Percentiles rank a stretch among this genome's conserved stretches.
These are phyloP conservation scores for Eimeria tenella DNA, from an alignment of 169 alveolate species.

Conservation along the genomic window DNA sequence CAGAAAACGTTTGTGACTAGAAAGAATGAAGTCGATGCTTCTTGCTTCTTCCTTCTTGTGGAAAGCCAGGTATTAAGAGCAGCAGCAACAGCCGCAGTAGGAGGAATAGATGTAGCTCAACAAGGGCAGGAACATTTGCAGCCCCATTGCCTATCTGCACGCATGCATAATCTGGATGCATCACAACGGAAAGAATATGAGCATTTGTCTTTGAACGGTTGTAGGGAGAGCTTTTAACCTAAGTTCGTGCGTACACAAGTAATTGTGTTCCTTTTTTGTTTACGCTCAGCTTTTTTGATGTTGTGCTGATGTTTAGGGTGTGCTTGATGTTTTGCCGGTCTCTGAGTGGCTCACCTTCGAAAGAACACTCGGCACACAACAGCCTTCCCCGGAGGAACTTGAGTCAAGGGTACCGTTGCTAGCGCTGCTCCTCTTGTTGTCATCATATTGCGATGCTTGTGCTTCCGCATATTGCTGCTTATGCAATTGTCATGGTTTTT, in stretches of 20 bases:
- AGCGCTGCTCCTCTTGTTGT: background rate
- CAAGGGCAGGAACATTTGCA: background rate
- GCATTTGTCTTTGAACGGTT: too few relatives aligned
- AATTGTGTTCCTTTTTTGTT: background rate
- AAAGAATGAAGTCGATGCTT: slow-evolving; percentile 38
- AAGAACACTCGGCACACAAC: slow-evolving; percentile 18
- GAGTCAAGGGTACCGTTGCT: background rate
- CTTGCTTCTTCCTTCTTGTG: slow-evolving; percentile 72
- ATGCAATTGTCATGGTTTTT: background rate
- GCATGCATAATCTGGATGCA: background rate
- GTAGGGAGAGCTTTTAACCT: background rate
- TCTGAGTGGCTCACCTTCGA: slow-evolving; percentile 63
- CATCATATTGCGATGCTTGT: background rate
- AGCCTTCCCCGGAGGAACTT: slow-evolving; percentile 20
- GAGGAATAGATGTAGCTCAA: background rate
- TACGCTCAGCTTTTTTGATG: background rate
- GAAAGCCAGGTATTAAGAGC: slow-evolving; percentile 40
- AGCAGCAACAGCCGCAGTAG: slow-evolving; percentile 9
- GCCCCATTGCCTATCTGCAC: background rate
- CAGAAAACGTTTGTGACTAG: slow-evolving; percentile 40
- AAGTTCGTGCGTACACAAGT: background rate
- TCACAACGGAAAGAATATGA: too few relatives aligned
- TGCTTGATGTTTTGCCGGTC: slow-evolving; percentile 53
- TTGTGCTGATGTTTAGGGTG: slow-evolving; percentile 22
- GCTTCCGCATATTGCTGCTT: background rate